Evolutionary conservation across 768 basidiomycete species (phyloP).

Genomic region (Phlebiopsis flavidoalba): DNA sequence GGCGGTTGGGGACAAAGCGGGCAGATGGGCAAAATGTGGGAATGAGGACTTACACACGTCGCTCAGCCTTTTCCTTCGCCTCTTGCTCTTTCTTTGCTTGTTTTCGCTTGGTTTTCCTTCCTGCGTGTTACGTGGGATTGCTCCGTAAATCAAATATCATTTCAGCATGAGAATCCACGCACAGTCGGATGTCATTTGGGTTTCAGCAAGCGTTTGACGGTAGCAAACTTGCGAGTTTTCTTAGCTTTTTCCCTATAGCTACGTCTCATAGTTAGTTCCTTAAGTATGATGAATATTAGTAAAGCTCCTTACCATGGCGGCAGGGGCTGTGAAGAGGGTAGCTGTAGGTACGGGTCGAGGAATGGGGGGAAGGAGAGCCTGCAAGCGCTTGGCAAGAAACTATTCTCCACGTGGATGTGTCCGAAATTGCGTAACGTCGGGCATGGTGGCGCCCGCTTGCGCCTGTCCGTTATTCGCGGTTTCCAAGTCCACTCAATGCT

Average conservation of each 20-base stretch:
- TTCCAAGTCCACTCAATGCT: neutral
- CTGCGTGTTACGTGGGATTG: conserved; percentile 33
- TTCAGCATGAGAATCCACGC: conserved; percentile 24
- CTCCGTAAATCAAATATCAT: neutral
- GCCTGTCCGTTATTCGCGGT: neutral
- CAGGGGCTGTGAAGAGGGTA: neutral
- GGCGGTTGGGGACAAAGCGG: neutral
- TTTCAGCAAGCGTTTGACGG: conserved; percentile 91
- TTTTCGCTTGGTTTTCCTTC: conserved; percentile 90
- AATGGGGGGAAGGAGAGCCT: neutral
- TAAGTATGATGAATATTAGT: neutral
- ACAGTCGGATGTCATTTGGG: conserved; percentile 92
- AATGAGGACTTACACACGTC: conserved; percentile 60
- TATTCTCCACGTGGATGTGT: neutral
- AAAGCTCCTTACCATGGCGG: neutral
- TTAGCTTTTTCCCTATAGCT: conserved; percentile 75
- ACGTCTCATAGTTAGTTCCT: neutral
- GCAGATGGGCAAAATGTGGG: neutral
- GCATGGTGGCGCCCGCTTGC: neutral
- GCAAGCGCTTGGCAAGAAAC: neutral
- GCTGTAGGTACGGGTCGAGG: neutral
- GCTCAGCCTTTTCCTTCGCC: conserved; percentile 71
- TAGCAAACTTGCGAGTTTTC: conserved; percentile 92
- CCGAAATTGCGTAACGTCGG: neutral
- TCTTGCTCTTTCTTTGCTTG: conserved; percentile 81